Conservation (phyloP, 169 alveolate species). For the Plasmodium vivax region DNA sequence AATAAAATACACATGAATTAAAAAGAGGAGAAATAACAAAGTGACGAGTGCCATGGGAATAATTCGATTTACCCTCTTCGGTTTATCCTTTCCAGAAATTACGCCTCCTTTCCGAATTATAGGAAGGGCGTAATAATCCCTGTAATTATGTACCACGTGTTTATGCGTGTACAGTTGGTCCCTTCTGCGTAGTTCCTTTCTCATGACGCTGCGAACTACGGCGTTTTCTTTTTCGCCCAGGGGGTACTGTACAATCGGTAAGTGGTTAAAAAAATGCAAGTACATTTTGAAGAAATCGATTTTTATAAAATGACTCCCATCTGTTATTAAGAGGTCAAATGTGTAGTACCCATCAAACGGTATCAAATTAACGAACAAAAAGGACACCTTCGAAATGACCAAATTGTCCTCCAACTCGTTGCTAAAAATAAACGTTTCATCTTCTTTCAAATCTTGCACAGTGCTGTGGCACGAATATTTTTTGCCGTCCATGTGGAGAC, state of each 20-base stretch:
- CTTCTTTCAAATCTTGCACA: constrained; percentile 25
- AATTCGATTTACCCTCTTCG: not conserved
- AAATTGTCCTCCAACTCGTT: constrained; percentile 13
- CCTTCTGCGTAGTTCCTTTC: not conserved
- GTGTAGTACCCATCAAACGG: constrained; percentile 31
- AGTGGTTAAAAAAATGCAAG: constrained; percentile 15
- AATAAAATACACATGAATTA: constrained; percentile 31
- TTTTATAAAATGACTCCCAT: constrained; percentile 13
- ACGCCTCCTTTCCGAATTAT: not conserved
- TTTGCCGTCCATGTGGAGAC: not conserved
- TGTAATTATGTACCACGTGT: constrained; percentile 11
- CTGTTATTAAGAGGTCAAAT: constrained; percentile 29
- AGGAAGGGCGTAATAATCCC: constrained; percentile 45
- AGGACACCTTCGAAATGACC: constrained; percentile 23
- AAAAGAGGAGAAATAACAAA: constrained; percentile 14
- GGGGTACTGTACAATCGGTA: constrained; percentile 38
- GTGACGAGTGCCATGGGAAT: not conserved
- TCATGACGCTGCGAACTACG: not conserved
- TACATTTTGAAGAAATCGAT: constrained; percentile 21
- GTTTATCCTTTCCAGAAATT: not conserved
- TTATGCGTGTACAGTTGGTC: not conserved
- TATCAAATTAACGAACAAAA: constrained; percentile 36
- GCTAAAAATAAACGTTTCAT: constrained; percentile 56
- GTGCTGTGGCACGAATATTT: not conserved
- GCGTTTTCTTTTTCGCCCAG: not conserved